Evolutionary conservation across 208 protist genomes (phyloP), one percentile per base, ranked within the genome.

Genomic region (Ichthyophonus hoferi): DNA sequence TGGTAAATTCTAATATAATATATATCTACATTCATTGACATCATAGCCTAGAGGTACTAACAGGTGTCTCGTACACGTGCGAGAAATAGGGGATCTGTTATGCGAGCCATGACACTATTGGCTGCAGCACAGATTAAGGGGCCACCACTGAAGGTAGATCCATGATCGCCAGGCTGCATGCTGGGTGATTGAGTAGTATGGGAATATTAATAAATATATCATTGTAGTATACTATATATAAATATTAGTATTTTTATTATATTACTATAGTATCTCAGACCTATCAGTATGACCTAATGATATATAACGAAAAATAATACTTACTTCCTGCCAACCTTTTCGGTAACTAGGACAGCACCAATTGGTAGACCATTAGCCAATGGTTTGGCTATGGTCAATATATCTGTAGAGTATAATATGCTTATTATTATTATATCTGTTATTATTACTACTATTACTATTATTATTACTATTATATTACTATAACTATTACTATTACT

Each of bases 121-220:
- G 83, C 89, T n/a, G 85, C 89, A 1, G 79, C 77, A 85, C 89
- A 91, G 17, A 89, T 85, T 41, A 88, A 79, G 1, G 89, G 89
- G 34, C 85, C 84, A 7, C 84, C 89, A 1, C 76, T 79, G 43
- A 88, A 91, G 2, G 89, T 91, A 17, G 84, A 87, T 1, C 89
- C 89, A 77, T 91, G 89, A 17, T 91, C 89, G n/a, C 89, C 89
- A 7, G 89, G 43, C 79, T 89, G 82, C 33, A 89, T 83, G 37
- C 87, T 89, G 76, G 2, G 37, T 67, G 67, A 24, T 31, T 88
- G n/a, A n/a, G n/a, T n/a, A n/a, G n/a, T n/a, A n/a, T n/a, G n/a
- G n/a, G n/a, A n/a, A n/a, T n/a, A n/a, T n/a, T n/a, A n/a, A n/a
- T n/a, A n/a, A n/a, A n/a, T n/a, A n/a, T n/a, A n/a, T n/a, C n/a